phyloP scores from a whole-genome alignment of 2,329 filamentous ascomycete genomes.

The Hortaea werneckii region DNA sequence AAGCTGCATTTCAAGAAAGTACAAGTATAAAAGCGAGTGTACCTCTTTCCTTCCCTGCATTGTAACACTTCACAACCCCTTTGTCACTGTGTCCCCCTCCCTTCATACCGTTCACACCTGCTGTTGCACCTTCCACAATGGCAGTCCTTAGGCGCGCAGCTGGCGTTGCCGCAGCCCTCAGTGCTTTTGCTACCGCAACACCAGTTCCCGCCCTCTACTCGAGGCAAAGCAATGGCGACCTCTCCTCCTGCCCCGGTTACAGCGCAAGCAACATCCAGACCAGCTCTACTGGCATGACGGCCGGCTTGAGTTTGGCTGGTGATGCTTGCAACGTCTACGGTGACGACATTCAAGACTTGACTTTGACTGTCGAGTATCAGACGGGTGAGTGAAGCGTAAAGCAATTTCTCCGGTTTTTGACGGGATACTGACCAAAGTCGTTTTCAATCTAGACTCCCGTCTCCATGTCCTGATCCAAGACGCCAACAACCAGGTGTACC shows the following conservation, averaged over 20 bases:
- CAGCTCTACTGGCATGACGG: constrained; percentile 50
- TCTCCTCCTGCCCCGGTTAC: constrained; percentile 54
- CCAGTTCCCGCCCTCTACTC: constrained; percentile 8
- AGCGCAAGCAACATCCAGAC: constrained; percentile 49
- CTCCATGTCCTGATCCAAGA: constrained; percentile 50
- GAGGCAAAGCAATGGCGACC: constrained; percentile 7
- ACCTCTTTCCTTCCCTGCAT: not conserved
- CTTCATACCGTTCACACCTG: not conserved
- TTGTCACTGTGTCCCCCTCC: not conserved
- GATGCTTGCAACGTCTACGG: constrained; percentile 52
- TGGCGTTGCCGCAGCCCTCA: constrained; percentile 1
- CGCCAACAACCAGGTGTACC: constrained; percentile 57
- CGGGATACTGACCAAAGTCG: too few species aligned
- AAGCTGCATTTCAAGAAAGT: too few species aligned
- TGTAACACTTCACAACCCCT: not conserved
- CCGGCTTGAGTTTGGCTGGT: constrained; percentile 60
- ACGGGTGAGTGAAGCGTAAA: constrained; percentile 34
- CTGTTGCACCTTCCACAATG: constrained; percentile 1
- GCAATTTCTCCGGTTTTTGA: too few species aligned
- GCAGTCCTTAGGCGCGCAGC: constrained; percentile 3
- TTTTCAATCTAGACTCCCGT: constrained; percentile 3
- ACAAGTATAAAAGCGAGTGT: too few species aligned
- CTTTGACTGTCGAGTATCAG: constrained; percentile 51
- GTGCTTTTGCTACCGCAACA: constrained; percentile 9
- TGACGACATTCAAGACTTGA: constrained; percentile 46